Percentiles rank a stretch among this genome's conserved stretches.
These are phyloP conservation scores for Aspergillus niger DNA, from an alignment of 2,329 filamentous ascomycete species.

Conservation along the genomic window DNA sequence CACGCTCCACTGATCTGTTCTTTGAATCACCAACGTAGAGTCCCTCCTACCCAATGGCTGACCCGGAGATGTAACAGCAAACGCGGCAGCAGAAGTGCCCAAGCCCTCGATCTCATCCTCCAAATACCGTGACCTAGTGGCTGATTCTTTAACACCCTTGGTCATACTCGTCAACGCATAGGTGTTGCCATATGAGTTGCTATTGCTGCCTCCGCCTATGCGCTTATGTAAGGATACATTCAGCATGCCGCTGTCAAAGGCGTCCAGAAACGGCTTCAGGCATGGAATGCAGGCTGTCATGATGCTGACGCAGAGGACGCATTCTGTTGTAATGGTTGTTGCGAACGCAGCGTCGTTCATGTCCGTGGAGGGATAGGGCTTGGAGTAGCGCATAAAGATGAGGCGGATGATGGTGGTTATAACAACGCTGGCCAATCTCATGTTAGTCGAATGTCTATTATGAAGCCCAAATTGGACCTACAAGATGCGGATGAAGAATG, in stretches of 20 bases:
- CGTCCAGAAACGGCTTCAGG: conserved; percentile 4
- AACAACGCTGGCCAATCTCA: background rate
- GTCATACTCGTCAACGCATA: background rate
- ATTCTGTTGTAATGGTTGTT: background rate
- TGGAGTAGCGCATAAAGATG: background rate
- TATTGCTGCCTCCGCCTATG: background rate
- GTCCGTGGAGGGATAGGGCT: background rate
- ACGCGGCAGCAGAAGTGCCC: background rate
- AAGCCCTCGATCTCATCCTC: background rate
- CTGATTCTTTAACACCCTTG: background rate
- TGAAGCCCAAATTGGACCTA: background rate
- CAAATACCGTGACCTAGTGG: background rate
- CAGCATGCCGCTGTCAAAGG: conserved; percentile 3
- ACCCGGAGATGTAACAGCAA: background rate
- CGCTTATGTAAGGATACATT: background rate
- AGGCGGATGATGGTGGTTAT: background rate
- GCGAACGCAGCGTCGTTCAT: background rate
- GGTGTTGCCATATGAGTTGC: background rate
- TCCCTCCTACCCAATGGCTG: background rate
- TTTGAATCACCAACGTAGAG: background rate
- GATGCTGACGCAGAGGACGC: conserved; percentile 3
- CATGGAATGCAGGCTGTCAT: conserved; percentile 2
- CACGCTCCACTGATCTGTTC: conserved; percentile 3
- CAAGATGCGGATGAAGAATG: background rate
- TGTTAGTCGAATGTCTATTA: background rate